Conservation (phyloP, 805 yeast species). For the Nematodospora valgi region DNA sequence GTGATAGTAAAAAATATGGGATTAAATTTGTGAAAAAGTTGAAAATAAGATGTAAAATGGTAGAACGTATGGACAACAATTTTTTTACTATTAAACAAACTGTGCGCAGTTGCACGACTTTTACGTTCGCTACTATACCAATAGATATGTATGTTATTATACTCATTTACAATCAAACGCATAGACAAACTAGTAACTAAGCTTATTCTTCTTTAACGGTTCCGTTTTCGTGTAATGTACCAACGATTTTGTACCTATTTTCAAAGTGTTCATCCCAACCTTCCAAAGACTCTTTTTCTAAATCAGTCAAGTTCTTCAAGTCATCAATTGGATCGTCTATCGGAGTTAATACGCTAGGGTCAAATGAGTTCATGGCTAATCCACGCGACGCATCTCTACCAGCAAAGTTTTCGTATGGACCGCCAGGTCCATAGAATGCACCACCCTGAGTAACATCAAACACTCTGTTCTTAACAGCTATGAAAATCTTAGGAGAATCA, state of each 20-base stretch:
- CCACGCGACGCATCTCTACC: slow-evolving; percentile 96
- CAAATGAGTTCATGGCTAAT: slow-evolving; percentile 84
- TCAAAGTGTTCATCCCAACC: slow-evolving; percentile 85
- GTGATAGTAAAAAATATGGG: too few species aligned
- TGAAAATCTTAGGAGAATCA: slow-evolving; percentile 74
- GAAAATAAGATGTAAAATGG: too few species aligned
- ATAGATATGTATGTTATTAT: too few species aligned
- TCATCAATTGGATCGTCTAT: slow-evolving; percentile 77
- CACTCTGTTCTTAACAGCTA: slow-evolving; percentile 83
- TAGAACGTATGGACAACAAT: too few species aligned
- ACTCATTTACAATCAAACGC: too few species aligned
- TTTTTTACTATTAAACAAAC: too few species aligned
- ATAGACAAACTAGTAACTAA: too few species aligned
- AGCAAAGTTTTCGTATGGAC: slow-evolving; percentile 91
- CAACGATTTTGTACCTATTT: slow-evolving; percentile 78
- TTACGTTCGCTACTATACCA: too few species aligned
- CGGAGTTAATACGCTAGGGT: slow-evolving; percentile 56
- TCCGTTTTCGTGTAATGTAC: slow-evolving; percentile 45
- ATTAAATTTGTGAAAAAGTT: too few species aligned
- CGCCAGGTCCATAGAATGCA: slow-evolving; percentile 91
- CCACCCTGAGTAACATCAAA: slow-evolving; percentile 80
- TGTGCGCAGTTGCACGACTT: too few species aligned
- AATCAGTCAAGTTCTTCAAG: slow-evolving; percentile 54
- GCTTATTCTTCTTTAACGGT: not conserved
- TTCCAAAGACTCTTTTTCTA: slow-evolving; percentile 65